phyloP scores from a whole-genome alignment of 225 moss, liverwort and hornwort genomes.

The Pleurozium schreberi region DNA sequence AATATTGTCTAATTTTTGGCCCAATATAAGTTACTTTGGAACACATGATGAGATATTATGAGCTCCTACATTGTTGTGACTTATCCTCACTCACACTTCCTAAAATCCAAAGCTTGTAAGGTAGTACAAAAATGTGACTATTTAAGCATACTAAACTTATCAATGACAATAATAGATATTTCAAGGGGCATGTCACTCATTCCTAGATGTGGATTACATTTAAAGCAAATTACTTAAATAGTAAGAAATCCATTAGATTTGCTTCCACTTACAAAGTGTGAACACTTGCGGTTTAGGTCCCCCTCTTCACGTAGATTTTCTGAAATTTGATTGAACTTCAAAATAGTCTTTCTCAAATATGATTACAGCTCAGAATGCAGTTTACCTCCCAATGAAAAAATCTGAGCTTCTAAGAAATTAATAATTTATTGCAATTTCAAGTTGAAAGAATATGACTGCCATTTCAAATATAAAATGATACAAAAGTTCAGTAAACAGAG shows the following conservation, averaged over 20 bases:
- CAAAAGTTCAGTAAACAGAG: background rate
- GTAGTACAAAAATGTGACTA: too few relatives aligned
- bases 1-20: background rate
- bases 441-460: background rate
- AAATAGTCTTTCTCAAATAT: background rate
- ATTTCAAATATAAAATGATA: background rate
- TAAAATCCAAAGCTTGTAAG: too few relatives aligned
- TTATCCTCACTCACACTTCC: background rate
- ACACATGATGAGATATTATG: too few relatives aligned
- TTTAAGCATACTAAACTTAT: too few relatives aligned
- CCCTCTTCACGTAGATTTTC: background rate
- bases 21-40: too few relatives aligned
- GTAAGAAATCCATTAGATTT: too few relatives aligned
- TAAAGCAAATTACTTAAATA: too few relatives aligned
- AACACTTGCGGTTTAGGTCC: too few relatives aligned
- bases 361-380: background rate
- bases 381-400: background rate
- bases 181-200: too few relatives aligned
- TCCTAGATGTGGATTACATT: too few relatives aligned
- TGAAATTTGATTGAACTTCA: background rate
- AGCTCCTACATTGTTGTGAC: background rate
- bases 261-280: too few relatives aligned
- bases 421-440: background rate
- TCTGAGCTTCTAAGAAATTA: background rate
- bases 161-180: too few relatives aligned